These are phyloP conservation scores for Fusarium chlamydosporum DNA, from an alignment of 2,329 filamentous ascomycete genomes.

Conservation along the genomic window DNA sequence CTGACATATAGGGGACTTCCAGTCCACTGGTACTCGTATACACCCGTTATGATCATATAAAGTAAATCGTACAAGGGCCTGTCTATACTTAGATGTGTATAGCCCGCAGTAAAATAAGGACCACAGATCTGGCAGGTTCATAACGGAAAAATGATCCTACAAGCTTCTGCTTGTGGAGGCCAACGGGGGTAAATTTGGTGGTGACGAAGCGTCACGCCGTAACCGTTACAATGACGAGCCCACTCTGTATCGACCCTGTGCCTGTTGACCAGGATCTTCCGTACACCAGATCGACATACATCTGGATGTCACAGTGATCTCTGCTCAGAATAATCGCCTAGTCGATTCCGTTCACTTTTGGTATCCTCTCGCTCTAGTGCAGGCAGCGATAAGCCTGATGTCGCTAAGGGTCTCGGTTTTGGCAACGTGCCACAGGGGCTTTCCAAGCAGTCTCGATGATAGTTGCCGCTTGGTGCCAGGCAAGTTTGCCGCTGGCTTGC, in stretches of 20 bases:
- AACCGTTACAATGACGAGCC: constrained; percentile 39
- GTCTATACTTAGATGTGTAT: constrained; percentile 39
- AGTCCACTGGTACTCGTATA: constrained; percentile 44
- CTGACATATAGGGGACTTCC: constrained; percentile 43
- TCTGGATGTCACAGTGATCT: constrained; percentile 16
- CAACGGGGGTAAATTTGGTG: constrained; percentile 17
- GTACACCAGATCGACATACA: constrained; percentile 37
- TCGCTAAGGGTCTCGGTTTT: constrained; percentile 24
- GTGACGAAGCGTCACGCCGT: constrained; percentile 28
- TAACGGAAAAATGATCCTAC: constrained; percentile 18
- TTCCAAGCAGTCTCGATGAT: constrained; percentile 12
- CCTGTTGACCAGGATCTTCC: constrained; percentile 26
- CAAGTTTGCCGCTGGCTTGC: constrained; percentile 36
- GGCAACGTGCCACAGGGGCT: constrained; percentile 14
- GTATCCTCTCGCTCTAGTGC: constrained; percentile 2
- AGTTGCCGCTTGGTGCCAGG: constrained; percentile 33
- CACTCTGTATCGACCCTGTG: constrained; percentile 34
- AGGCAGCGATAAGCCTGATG: constrained; percentile 6
- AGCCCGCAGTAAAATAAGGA: constrained; percentile 9
- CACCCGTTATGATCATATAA: constrained; percentile 40
- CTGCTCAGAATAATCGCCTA: constrained; percentile 9
- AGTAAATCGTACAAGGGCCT: constrained; percentile 34
- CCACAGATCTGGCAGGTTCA: constrained; percentile 24
- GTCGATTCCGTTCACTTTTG: constrained; percentile 9
- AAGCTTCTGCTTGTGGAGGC: constrained; percentile 23